Evolutionary conservation across 1,284 basidiomycete species (phyloP).

Genomic region (Earliella scabrosa): DNA sequence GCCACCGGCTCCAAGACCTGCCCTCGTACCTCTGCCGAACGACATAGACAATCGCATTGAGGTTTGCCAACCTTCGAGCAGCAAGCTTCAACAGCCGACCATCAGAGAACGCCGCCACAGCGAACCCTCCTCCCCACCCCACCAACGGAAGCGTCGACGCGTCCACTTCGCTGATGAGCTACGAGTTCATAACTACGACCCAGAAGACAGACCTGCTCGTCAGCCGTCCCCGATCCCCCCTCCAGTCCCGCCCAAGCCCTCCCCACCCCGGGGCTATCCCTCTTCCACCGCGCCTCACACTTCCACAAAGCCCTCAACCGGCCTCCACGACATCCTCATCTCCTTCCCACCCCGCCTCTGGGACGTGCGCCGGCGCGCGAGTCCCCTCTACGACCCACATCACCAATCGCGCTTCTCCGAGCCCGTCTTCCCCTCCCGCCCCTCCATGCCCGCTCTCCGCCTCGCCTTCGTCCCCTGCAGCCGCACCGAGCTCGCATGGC

Average conservation of each 20-base stretch:
- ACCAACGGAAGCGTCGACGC: background rate
- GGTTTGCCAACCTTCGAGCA: background rate
- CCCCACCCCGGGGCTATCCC: background rate
- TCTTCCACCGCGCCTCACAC: background rate
- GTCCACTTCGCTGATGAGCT: constrained; percentile 3
- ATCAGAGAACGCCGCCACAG: background rate
- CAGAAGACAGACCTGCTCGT: background rate
- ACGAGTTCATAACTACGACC: background rate
- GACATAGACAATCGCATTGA: background rate
- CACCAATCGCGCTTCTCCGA: constrained; percentile 3
- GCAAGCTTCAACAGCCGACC: background rate
- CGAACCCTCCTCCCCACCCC: background rate
- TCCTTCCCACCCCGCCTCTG: constrained; percentile 4
- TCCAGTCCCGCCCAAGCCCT: background rate
- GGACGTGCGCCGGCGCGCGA: constrained; percentile 6
- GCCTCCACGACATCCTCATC: background rate
- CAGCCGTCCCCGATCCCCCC: background rate
- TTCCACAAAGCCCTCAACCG: background rate
- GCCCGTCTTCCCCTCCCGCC: constrained; percentile 1
- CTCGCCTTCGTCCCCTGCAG: constrained; percentile 6
- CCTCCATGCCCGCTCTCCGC: background rate
- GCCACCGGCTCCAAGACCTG: background rate
- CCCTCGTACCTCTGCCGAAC: background rate
- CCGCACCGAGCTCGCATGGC: constrained; percentile 8
- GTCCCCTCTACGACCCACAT: background rate